A percentile compares a stretch with the other conserved stretches of the same genome.
Conservation (phyloP, 352 stramenopile genomes). For the Pythium rishiriense region DNA sequence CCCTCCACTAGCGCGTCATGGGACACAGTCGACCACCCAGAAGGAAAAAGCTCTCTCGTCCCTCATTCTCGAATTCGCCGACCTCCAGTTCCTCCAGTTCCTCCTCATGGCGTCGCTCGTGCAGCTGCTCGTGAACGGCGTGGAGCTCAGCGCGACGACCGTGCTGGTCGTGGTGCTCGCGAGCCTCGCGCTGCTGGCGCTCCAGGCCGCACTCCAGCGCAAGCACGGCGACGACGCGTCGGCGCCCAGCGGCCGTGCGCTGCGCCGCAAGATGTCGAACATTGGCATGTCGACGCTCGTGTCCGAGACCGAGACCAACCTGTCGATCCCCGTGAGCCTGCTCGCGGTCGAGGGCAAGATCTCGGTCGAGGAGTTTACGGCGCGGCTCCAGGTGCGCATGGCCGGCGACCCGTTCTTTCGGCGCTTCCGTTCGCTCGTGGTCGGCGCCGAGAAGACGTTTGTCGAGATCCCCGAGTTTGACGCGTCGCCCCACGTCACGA, state of each 20-base stretch:
- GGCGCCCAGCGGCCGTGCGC: conserved; percentile 11
- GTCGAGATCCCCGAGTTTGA: conserved; percentile 63
- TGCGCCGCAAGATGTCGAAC: conserved; percentile 66
- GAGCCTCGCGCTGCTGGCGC: conserved; percentile 32
- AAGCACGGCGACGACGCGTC: conserved; percentile 9
- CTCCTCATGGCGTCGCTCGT: conserved; percentile 20
- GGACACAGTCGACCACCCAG: conserved; percentile 5
- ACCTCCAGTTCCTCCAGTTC: not conserved
- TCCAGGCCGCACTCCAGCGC: conserved; percentile 32
- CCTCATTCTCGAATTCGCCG: conserved; percentile 9
- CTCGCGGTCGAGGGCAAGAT: conserved; percentile 56
- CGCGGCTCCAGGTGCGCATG: conserved; percentile 54
- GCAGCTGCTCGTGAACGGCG: not conserved
- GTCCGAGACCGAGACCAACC: conserved; percentile 72
- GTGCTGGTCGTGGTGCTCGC: conserved; percentile 33
- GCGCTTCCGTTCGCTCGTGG: conserved; percentile 68
- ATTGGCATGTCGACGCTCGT: conserved; percentile 73
- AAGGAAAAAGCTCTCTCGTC: not conserved
- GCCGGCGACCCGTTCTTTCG: conserved; percentile 59
- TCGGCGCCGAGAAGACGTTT: conserved; percentile 46
- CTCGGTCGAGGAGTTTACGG: conserved; percentile 42
- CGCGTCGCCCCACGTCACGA: conserved; percentile 47
- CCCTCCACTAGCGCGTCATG: not conserved
- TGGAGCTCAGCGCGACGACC: conserved; percentile 22
- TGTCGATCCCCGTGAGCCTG: conserved; percentile 74